Percentiles rank a stretch among this genome's conserved stretches.
phyloP scores from a whole-genome alignment of 169 alveolate species.

The Cryptosporidium andersoni region DNA sequence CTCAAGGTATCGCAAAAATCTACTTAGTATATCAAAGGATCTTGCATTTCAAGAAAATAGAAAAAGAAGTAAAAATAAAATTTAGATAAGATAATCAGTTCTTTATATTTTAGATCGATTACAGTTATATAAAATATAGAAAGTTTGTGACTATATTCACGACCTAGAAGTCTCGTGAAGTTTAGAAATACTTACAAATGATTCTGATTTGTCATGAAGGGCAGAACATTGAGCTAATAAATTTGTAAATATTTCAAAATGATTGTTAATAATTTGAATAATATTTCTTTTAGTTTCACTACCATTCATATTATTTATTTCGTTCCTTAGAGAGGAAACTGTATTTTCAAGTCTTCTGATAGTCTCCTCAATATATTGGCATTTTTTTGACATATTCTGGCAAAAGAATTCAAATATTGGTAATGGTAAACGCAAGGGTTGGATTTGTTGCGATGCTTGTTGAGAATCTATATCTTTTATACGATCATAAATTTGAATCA shows the following conservation, averaged over 20 bases:
- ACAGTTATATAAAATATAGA: not conserved
- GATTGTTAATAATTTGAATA: constrained; percentile 34
- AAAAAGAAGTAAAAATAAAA: not conserved
- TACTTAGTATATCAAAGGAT: too few relatives aligned
- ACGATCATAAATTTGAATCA: constrained; percentile 62
- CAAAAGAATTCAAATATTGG: constrained; percentile 68
- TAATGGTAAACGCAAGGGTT: constrained; percentile 53
- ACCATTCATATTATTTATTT: constrained; percentile 28
- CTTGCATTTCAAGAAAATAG: too few relatives aligned
- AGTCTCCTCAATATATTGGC: constrained; percentile 44
- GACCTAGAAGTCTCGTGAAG: constrained; percentile 31
- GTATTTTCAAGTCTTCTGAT: constrained; percentile 30
- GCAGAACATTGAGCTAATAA: constrained; percentile 45
- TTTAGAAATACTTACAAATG: constrained; percentile 46
- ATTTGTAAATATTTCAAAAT: constrained; percentile 31
- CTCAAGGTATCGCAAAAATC: too few relatives aligned
- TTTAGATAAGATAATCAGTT: not conserved
- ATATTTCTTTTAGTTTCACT: constrained; percentile 33
- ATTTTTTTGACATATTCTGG: constrained; percentile 55
- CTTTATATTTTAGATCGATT: constrained; percentile 3
- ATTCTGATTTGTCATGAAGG: constrained; percentile 56
- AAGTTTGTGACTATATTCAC: too few relatives aligned
- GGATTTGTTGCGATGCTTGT: constrained; percentile 48
- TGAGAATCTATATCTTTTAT: constrained; percentile 38
- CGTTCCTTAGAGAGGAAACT: constrained; percentile 50